A percentile compares a stretch with the other conserved stretches of the same genome.
Conservation (phyloP, 495 filamentous ascomycete genomes). For the Diplogelasinospora grovesii region DNA sequence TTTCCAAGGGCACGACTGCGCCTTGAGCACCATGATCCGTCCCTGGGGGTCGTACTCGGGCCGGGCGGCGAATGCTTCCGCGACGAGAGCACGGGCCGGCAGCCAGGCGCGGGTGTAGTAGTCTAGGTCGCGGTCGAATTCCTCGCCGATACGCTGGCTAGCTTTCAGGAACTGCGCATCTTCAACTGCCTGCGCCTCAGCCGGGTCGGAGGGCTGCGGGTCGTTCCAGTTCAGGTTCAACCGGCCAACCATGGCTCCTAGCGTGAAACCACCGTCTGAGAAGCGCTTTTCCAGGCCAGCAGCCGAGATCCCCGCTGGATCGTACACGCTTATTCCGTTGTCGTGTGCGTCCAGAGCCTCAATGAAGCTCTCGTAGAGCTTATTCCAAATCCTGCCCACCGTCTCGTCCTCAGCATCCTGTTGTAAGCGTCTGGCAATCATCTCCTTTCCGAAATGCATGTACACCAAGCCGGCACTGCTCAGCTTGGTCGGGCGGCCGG, state of each 20-base stretch:
- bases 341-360: slow-evolving; percentile 96
- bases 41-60: slow-evolving; percentile 62
- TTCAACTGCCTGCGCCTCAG: slow-evolving; percentile 63
- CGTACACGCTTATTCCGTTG: slow-evolving; percentile 84
- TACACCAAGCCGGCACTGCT: slow-evolving; percentile 90
- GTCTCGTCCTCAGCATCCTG: slow-evolving; percentile 50
- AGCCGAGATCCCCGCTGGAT: slow-evolving; percentile 52
- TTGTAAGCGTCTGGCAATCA: slow-evolving; percentile 63
- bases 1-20: slow-evolving; percentile 80
- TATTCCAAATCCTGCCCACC: slow-evolving; percentile 69
- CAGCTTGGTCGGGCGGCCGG: slow-evolving; percentile 73
- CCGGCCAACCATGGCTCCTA: slow-evolving; percentile 76
- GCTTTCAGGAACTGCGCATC: slow-evolving; percentile 73
- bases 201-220: slow-evolving; percentile 36
- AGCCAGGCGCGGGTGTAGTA: slow-evolving; percentile 74
- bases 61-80: slow-evolving; percentile 60
- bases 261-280: slow-evolving; percentile 68
- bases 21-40: slow-evolving; percentile 70
- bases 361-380: slow-evolving; percentile 88
- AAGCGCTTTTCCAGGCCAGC: slow-evolving; percentile 73
- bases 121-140: slow-evolving; percentile 69
- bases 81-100: slow-evolving; percentile 74
- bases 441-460: slow-evolving; percentile 83
- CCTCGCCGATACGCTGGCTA: slow-evolving; percentile 73
- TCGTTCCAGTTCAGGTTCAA: slow-evolving; percentile 72